A percentile compares a stretch with the other conserved stretches of the same genome.
phyloP scores from a whole-genome alignment of 495 filamentous ascomycete species.

The Aspergillus conjunctus region DNA sequence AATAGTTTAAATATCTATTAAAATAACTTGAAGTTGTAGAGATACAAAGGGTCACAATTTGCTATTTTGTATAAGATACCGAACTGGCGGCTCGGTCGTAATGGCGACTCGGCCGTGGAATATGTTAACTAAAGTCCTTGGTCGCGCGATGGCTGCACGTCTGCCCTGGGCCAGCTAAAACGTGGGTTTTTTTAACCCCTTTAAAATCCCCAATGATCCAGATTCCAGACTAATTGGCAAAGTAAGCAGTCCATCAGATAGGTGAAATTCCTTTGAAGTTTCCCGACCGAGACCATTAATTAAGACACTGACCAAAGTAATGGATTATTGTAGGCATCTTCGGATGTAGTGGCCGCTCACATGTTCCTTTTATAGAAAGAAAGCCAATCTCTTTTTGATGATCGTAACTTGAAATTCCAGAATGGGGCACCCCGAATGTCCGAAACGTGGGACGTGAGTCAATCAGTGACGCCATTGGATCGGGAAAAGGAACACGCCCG shows the following conservation, averaged over 20 bases:
- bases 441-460: constrained; percentile 34
- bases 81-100: no score
- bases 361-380: constrained; percentile 2
- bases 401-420: constrained; percentile 22
- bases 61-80: no score
- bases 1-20: no score
- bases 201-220: not conserved
- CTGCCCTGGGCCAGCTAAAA: constrained; percentile 10
- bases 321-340: no score
- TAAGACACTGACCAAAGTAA: no score
- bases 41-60: no score
- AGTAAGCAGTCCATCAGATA: not conserved
- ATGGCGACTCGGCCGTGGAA: no score
- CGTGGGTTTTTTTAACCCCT: constrained; percentile 13
- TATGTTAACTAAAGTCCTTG: not conserved
- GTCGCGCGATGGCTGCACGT: constrained; percentile 14
- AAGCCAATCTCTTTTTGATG: constrained; percentile 20
- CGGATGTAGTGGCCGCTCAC: not conserved
- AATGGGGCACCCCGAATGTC: constrained; percentile 23
- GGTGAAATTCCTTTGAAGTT: no score
- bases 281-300: no score
- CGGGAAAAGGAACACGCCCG: not conserved
- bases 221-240: not conserved
- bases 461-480: constrained; percentile 30
- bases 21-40: no score